A percentile compares a stretch with the other conserved stretches of the same genome.
Evolutionary conservation across 2,329 filamentous ascomycete genomes (phyloP).

Genomic region (Alternaria angustiovoidea): DNA sequence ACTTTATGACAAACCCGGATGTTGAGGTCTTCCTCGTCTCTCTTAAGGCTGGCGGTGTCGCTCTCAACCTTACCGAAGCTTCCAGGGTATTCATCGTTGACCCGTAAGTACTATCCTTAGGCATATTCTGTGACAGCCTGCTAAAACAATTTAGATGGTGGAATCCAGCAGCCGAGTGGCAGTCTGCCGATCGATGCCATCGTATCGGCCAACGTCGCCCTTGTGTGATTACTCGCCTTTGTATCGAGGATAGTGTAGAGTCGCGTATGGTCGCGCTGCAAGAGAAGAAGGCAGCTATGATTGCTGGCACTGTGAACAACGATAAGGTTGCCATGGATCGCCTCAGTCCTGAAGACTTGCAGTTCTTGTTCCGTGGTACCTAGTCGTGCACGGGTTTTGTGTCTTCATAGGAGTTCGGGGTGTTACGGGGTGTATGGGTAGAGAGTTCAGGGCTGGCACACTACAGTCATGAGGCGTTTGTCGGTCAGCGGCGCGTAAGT

Average conservation of each 20-base stretch:
- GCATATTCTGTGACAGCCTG: background rate
- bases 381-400: conserved; percentile 39
- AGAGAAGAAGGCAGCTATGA: conserved; percentile 99
- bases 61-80: conserved; percentile 93
- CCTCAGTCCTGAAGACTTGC: conserved; percentile 88
- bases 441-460: background rate
- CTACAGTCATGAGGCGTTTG: conserved; percentile 10
- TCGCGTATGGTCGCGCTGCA: conserved; percentile 94
- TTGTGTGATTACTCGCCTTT: conserved; percentile 91
- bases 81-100: conserved; percentile 96
- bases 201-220: conserved; percentile 94
- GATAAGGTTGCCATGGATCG: conserved; percentile 93
- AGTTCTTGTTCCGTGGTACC: conserved; percentile 89
- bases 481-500: background rate
- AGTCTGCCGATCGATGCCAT: conserved; percentile 85
- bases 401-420: background rate
- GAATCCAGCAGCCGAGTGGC: conserved; percentile 99
- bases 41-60: conserved; percentile 93
- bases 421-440: background rate
- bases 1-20: conserved; percentile 94
- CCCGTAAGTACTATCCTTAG: conserved; percentile 68
- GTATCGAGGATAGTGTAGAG: conserved; percentile 97
- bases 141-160: conserved; percentile 75
- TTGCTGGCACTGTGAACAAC: conserved; percentile 94
- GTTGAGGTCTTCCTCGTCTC: conserved; percentile 97